Evolutionary conservation across 1,284 basidiomycete species (phyloP).

Genomic region (Spongiforma sp.): DNA sequence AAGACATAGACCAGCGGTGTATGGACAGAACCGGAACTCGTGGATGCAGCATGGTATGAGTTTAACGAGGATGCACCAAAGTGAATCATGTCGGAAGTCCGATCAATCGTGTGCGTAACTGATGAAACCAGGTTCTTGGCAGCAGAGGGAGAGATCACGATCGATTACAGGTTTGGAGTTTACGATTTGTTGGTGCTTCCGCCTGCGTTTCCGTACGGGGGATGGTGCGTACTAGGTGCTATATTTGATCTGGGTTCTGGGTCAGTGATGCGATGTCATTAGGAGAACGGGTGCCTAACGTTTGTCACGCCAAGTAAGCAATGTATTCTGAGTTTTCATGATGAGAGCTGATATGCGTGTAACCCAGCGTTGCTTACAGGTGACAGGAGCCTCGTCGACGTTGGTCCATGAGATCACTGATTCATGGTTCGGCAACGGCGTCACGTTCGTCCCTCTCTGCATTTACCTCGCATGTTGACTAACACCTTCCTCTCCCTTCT

Average conservation of each 20-base stretch:
- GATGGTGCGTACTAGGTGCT: conserved; percentile 61
- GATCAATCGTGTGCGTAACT: neutral
- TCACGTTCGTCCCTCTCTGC: conserved; percentile 58
- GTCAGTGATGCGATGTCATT: conserved; percentile 4
- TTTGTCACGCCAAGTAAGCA: conserved; percentile 87
- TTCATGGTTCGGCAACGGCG: conserved; percentile 89
- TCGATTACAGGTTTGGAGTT: conserved; percentile 85
- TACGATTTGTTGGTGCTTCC: conserved; percentile 94
- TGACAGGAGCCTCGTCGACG: conserved; percentile 86
- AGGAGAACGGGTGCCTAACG: conserved; percentile 87
- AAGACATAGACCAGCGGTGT: conserved; percentile 82
- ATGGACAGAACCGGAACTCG: conserved; percentile 89
- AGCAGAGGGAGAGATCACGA: conserved; percentile 77
- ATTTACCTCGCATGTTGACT: too few relatives aligned
- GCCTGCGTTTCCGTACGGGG: conserved; percentile 92
- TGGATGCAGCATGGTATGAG: conserved; percentile 85
- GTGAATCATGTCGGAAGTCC: conserved; percentile 39
- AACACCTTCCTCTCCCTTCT: conserved; percentile 21
- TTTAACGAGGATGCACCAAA: conserved; percentile 85
- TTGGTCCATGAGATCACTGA: conserved; percentile 85
- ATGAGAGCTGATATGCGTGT: too few relatives aligned
- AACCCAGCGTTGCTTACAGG: conserved; percentile 82
- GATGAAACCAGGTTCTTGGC: conserved; percentile 67
- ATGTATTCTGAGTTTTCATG: too few relatives aligned
- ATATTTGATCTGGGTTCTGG: neutral